A percentile compares a stretch with the other conserved stretches of the same genome.
Conservation (phyloP, 2,329 filamentous ascomycete genomes). For the Aspergillus flavus region DNA sequence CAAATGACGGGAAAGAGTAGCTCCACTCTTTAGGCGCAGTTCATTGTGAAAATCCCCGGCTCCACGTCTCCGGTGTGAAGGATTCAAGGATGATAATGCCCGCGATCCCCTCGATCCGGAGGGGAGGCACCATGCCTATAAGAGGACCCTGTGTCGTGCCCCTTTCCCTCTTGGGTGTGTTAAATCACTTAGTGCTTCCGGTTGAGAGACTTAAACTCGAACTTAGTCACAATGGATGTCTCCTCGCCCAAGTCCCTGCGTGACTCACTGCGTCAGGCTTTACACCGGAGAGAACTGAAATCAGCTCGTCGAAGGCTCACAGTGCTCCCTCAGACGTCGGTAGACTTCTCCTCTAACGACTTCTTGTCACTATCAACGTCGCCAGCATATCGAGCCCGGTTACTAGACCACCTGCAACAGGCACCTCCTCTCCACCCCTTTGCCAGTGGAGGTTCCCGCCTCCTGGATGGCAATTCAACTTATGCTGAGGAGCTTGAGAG, state of each 20-base stretch:
- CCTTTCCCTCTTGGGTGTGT: background rate
- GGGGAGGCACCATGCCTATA: conserved; percentile 1
- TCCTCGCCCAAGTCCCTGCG: conserved; percentile 27
- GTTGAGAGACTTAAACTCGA: background rate
- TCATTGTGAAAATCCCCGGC: conserved; percentile 4
- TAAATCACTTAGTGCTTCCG: background rate
- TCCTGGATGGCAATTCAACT: conserved; percentile 66
- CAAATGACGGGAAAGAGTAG: background rate
- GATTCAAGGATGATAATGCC: conserved; percentile 8
- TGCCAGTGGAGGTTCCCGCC: conserved; percentile 61
- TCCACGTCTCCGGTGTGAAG: conserved; percentile 9
- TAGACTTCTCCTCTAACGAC: conserved; percentile 68
- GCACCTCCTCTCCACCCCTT: conserved; percentile 45
- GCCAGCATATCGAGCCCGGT: conserved; percentile 49
- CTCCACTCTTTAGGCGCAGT: background rate
- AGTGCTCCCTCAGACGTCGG: conserved; percentile 42
- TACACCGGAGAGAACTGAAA: conserved; percentile 45
- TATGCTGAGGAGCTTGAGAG: conserved; percentile 63
- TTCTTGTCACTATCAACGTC: conserved; percentile 62
- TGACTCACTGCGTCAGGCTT: conserved; percentile 32
- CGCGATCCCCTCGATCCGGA: background rate
- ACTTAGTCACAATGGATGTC: conserved; percentile 6
- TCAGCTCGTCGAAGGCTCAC: conserved; percentile 53
- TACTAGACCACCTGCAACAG: conserved; percentile 50
- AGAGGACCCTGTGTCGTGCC: background rate